A percentile compares a stretch with the other conserved stretches of the same genome.
phyloP scores from a whole-genome alignment of 768 basidiomycete genomes.

The Lactarius indigo region DNA sequence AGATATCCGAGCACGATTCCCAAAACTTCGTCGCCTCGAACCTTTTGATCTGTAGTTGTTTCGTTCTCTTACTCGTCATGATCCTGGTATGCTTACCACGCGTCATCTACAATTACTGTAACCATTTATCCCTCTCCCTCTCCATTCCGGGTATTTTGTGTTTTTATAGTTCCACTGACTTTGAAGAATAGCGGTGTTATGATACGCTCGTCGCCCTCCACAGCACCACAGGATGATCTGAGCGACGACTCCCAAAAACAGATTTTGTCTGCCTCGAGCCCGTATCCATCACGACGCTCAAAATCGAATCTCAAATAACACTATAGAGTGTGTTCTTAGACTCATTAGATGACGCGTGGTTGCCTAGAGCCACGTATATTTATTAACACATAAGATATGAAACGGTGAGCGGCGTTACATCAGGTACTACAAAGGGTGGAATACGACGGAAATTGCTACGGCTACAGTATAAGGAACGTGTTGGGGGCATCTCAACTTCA shows the following conservation, averaged over 20 bases:
- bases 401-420: background rate
- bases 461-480: conserved; percentile 4
- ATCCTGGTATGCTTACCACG: background rate
- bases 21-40: conserved; percentile 23
- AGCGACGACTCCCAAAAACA: background rate
- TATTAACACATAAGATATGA: conserved; percentile 4
- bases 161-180: conserved; percentile 4
- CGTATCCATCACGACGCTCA: background rate
- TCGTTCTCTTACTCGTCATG: background rate
- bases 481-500: background rate
- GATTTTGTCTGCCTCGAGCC: background rate
- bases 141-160: background rate
- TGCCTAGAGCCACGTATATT: background rate
- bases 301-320: background rate
- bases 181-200: background rate
- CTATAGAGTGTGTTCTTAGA: background rate
- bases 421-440: background rate
- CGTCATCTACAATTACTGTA: conserved; percentile 16
- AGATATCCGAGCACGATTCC: conserved; percentile 20
- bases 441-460: background rate
- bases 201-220: background rate
- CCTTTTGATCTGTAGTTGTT: conserved; percentile 11
- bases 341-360: background rate
- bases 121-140: background rate
- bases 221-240: background rate